Percentiles rank a stretch among this genome's conserved stretches.
Evolutionary conservation across 441 rosid genomes (phyloP).

Genomic region (Breynia disticha): DNA sequence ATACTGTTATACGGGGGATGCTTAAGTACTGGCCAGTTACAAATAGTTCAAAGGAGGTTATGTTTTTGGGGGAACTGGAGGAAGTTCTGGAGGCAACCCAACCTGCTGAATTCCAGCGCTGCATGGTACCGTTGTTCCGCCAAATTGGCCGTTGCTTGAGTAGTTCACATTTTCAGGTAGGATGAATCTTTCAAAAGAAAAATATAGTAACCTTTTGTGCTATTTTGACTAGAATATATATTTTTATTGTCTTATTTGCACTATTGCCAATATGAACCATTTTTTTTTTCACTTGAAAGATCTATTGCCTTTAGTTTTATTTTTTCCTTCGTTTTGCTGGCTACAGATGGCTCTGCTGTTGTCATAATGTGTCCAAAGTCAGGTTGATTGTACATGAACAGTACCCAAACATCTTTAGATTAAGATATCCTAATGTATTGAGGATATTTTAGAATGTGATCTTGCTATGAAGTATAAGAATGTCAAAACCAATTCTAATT

Average conservation of each 20-base stretch:
- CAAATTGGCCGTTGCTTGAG: constrained; percentile 69
- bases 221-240: no score
- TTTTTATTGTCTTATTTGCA: neutral
- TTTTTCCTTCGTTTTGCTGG: neutral
- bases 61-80: constrained; percentile 80
- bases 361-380: neutral
- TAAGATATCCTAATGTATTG: no score
- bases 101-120: constrained; percentile 73
- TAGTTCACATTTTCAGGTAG: constrained; percentile 86
- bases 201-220: no score
- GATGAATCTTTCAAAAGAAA: neutral
- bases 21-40: constrained; percentile 64
- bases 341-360: neutral
- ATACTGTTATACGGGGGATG: constrained; percentile 57
- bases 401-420: neutral
- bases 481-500: no score
- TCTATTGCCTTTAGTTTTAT: no score
- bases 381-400: neutral
- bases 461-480: no score
- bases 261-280: neutral
- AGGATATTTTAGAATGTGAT: no score
- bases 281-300: neutral
- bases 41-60: constrained; percentile 64
- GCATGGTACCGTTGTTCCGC: constrained; percentile 80
- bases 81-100: constrained; percentile 86